Base-by-base conservation (phyloP, 1,284 basidiomycete species). In the Psilocybe mexicana region DNA sequence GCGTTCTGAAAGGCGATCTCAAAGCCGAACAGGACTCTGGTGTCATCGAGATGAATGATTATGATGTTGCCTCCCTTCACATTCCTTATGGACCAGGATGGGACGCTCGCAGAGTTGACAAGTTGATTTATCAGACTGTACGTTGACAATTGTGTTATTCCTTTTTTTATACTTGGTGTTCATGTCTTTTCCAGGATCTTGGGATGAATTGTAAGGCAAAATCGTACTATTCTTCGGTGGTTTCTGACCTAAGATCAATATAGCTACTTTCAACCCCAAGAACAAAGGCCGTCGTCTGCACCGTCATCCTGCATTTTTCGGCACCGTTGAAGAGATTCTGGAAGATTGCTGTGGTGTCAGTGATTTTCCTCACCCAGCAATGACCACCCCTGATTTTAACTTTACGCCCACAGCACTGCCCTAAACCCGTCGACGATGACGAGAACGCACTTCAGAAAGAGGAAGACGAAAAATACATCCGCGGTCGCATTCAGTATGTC, bases 11-110 rank as follows among this genome's bases (percentile, higher is more conserved):
- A 61, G 80, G 81, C 8, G 84, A 85, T 64, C 65, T 85, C 57
- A 85, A 85, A 66, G 71, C 69, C 2, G 75, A 79, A 25, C 67
- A 48, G 18, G 28, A 48, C n/a, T n/a, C 60, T 0, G 70, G 71
- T 11, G 69, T 77, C 1, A 65, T 85, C 8, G 80, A 84, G 66
- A 80, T 81, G 78, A 85, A 81, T 58, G 79, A 84, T 60, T 86
- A 87, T 59, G 83, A 86, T 61, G 79, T 83, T 10, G 73, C 75
- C 0, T 76, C 77, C 4, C 70, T 86, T 43, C 83, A 86, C 64
- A 81, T 86, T 54, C 84, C 84, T 0, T 87, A 86, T 67, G 84
- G 85, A 3, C 83, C 82, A 38, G 80, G 82, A 1, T 86, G 83
- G 82, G 77, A 83, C 65, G 80, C 84, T 1, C 72, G 76, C 43